Evolutionary conservation across 1,139 yeast genomes (phyloP).

Genomic region (Kurtzmaniella quercitrusa): DNA sequence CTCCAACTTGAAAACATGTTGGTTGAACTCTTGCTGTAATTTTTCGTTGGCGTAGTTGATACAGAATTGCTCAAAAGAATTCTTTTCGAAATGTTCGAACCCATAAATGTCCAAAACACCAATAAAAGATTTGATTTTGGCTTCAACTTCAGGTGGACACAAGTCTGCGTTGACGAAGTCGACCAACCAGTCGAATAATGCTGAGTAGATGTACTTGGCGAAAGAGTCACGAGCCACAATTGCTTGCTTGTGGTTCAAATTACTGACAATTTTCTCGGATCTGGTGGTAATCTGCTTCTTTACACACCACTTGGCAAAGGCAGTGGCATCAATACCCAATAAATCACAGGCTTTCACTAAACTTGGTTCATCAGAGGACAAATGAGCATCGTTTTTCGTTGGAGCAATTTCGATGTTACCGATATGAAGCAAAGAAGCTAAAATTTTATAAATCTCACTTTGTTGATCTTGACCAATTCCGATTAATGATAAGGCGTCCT

Average conservation of each 20-base stretch:
- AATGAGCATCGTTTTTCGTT: constrained; percentile 78
- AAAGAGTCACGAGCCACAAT: constrained; percentile 93
- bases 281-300: constrained; percentile 93
- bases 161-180: constrained; percentile 75
- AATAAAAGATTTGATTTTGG: constrained; percentile 66
- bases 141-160: constrained; percentile 67
- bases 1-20: constrained; percentile 93
- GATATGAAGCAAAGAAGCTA: constrained; percentile 87
- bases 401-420: constrained; percentile 91
- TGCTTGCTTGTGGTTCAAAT: constrained; percentile 81
- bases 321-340: constrained; percentile 71
- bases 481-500: constrained; percentile 71
- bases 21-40: constrained; percentile 95
- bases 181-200: constrained; percentile 94
- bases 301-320: constrained; percentile 87
- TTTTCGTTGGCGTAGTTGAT: constrained; percentile 97
- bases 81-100: constrained; percentile 90
- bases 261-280: constrained; percentile 85
- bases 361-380: constrained; percentile 83
- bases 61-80: constrained; percentile 96
- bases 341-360: constrained; percentile 80
- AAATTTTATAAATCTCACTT: constrained; percentile 64
- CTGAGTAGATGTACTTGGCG: constrained; percentile 88
- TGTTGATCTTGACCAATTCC: constrained; percentile 67
- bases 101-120: constrained; percentile 98